These are phyloP conservation scores for Ceratocystis smalleyi DNA, from an alignment of 2,329 filamentous ascomycete genomes.

Conservation along the genomic window DNA sequence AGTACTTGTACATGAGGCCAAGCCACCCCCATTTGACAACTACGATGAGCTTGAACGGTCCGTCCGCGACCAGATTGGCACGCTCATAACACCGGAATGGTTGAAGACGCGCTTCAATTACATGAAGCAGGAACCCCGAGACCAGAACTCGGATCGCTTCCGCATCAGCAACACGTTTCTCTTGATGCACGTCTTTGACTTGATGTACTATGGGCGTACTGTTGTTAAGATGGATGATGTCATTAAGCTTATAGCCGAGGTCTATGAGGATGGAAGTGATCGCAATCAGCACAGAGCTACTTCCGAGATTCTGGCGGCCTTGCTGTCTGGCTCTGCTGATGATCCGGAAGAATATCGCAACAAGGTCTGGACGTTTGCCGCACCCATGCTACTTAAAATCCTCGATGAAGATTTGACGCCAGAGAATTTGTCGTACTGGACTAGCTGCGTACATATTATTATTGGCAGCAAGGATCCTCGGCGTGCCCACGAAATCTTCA, in stretches of 20 bases:
- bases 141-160: slow-evolving; percentile 68
- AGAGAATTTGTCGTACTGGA: slow-evolving; percentile 90
- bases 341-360: slow-evolving; percentile 58
- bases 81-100: slow-evolving; percentile 68
- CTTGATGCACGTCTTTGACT: slow-evolving; percentile 75
- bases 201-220: slow-evolving; percentile 69
- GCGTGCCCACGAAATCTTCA: slow-evolving; percentile 69
- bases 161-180: slow-evolving; percentile 76
- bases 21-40: slow-evolving; percentile 47
- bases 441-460: slow-evolving; percentile 78
- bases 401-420: slow-evolving; percentile 87
- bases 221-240: slow-evolving; percentile 73
- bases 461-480: slow-evolving; percentile 82
- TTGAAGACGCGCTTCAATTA: slow-evolving; percentile 77
- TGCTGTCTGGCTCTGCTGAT: slow-evolving; percentile 69
- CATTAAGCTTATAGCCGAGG: slow-evolving; percentile 57
- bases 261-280: slow-evolving; percentile 86
- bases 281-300: slow-evolving; percentile 96
- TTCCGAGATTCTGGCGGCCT: slow-evolving; percentile 75
- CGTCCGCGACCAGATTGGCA: slow-evolving; percentile 64
- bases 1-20: slow-evolving; percentile 64
- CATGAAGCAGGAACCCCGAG: slow-evolving; percentile 88
- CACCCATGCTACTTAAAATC: slow-evolving; percentile 71
- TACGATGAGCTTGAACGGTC: slow-evolving; percentile 71
- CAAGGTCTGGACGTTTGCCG: slow-evolving; percentile 73